These are phyloP conservation scores for Anaeromyces robustus DNA, from an alignment of 192 early-diverging fungal genomes.

Conservation along the genomic window DNA sequence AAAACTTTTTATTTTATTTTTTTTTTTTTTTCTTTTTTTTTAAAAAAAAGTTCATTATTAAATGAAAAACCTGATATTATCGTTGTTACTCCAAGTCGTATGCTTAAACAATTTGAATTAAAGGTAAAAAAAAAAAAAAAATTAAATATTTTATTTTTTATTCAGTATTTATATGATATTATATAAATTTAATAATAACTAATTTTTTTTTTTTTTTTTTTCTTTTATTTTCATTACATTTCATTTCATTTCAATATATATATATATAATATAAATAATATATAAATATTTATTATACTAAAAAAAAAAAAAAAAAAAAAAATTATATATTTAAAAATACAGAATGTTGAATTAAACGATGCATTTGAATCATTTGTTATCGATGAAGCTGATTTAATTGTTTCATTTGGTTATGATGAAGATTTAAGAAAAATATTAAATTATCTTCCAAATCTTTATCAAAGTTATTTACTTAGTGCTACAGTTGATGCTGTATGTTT, in stretches of 20 bases:
- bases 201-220: too few species aligned
- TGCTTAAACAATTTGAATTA: constrained; percentile 57
- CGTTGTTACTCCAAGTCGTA: constrained; percentile 70
- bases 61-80: constrained; percentile 75
- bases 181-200: too few species aligned
- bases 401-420: constrained; percentile 85
- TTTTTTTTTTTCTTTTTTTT: neutral
- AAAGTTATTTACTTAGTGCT: constrained; percentile 86
- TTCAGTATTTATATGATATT: too few species aligned
- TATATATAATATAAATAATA: too few species aligned
- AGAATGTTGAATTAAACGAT: constrained; percentile 29
- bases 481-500: constrained; percentile 52
- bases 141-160: neutral
- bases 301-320: too few species aligned
- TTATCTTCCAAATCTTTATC: constrained; percentile 70
- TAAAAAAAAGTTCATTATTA: constrained; percentile 48
- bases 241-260: too few species aligned
- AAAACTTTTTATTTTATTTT: too few species aligned
- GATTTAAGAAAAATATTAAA: constrained; percentile 64
- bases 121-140: constrained; percentile 12
- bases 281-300: too few species aligned
- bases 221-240: too few species aligned
- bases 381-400: constrained; percentile 89
- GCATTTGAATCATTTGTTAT: constrained; percentile 73
- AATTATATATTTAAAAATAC: neutral